Evolutionary conservation across 139 green algal species (phyloP).

Genomic region (Tetradesmus lagerheimii): DNA sequence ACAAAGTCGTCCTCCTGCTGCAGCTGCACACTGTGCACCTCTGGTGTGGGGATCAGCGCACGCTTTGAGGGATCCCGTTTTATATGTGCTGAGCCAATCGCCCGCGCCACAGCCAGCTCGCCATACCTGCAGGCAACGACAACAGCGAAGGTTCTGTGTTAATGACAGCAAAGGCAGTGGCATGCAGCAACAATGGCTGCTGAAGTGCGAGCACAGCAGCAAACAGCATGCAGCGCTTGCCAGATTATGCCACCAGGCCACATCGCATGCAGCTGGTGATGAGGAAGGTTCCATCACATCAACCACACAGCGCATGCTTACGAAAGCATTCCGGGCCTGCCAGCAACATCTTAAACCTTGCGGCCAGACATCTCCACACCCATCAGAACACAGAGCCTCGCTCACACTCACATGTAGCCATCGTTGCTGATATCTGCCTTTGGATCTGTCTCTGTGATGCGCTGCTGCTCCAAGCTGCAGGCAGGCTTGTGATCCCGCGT

Average conservation of each 20-base stretch:
- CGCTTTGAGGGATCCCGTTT: slow-evolving; percentile 50
- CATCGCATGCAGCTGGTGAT: neutral
- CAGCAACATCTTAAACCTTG: neutral
- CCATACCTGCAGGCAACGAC: slow-evolving; percentile 46
- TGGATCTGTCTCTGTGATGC: slow-evolving; percentile 32
- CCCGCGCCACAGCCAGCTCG: slow-evolving; percentile 56
- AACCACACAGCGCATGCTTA: neutral
- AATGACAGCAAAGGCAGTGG: neutral
- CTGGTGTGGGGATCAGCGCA: slow-evolving; percentile 35
- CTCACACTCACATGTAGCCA: slow-evolving; percentile 48
- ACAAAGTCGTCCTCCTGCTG: slow-evolving; percentile 69
- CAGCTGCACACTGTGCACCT: slow-evolving; percentile 40
- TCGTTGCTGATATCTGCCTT: slow-evolving; percentile 26
- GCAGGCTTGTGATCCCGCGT: slow-evolving; percentile 61
- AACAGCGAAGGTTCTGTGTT: neutral
- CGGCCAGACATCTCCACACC: neutral
- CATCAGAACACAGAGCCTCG: slow-evolving; percentile 36
- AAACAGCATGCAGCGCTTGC: neutral
- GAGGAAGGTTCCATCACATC: neutral
- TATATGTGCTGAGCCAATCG: slow-evolving; percentile 44
- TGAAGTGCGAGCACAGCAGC: neutral
- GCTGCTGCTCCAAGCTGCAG: slow-evolving; percentile 18
- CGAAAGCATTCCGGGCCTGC: neutral
- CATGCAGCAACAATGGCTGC: neutral
- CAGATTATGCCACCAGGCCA: neutral